Base-by-base conservation (phyloP, 768 basidiomycete genomes). In the Pisolithus tinctorius region DNA sequence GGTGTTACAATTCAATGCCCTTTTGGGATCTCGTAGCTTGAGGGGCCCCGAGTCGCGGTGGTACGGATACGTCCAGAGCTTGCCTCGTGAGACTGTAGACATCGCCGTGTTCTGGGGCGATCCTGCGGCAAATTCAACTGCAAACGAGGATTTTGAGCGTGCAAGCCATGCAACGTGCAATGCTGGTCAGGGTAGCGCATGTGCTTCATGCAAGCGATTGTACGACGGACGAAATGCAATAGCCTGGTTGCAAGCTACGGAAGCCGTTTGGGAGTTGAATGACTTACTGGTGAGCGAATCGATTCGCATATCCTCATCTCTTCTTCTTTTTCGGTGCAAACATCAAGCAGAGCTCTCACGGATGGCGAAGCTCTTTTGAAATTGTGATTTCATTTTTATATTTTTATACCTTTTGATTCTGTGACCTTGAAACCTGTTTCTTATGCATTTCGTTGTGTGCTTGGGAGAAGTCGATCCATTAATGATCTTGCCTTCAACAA, bases 21-120 rank as follows among this genome's bases (percentile, higher is more conserved):
- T 37, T 55, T 48, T 59, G 26, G 44, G 25, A 20, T 48, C 8
- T 53, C 52, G 56, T 55, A 87, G 85, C 51, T 60, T 81, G 45
- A 69, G 63, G 49, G 79, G 77, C 34, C 41, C 62, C 43, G 48
- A 50, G 25, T 88, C 86, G 8, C 70, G 69, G 40, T 89, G 85
- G 84, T 72, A 65, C 56, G 79, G 76, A 42, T 89, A 88, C 66
- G 61, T 89, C 5, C 78, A 83, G 56, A 81, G 81, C 10, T 70
- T 89, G 6, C 82, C 85, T n/a, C 52, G 60, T 40, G 62, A 64
- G 39, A 60, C 63, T 5, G 77, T 83, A 20, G 78, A 81, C 51
- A 71, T 86, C 30, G 82, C 84, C 31, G 53, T 83, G 17, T 79
- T 87, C 56, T 88, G 86, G 87, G 69, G 62, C 50, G 52, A 59